Conservation (phyloP, 1,284 basidiomycete genomes). For the Caloboletus inedulis region DNA sequence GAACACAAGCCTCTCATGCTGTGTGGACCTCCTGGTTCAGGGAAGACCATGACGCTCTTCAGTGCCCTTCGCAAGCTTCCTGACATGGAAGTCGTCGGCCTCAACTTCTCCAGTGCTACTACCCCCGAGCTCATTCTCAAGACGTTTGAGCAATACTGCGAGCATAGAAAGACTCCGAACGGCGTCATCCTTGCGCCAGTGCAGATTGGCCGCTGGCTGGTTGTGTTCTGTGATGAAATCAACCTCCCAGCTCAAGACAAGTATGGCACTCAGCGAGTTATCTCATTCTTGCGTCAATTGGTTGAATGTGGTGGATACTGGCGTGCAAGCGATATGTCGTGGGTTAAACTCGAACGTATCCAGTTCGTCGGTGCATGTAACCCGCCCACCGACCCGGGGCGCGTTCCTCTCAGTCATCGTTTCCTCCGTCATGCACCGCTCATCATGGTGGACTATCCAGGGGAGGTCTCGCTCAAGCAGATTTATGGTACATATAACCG, state of each 20-base stretch:
- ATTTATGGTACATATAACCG: conserved; percentile 99
- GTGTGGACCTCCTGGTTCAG: conserved; percentile 97
- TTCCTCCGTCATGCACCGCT: conserved; percentile 98
- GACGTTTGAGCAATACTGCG: conserved; percentile 99
- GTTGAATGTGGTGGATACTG: conserved; percentile 96
- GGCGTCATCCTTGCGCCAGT: conserved; percentile 91
- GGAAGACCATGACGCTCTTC: conserved; percentile 99
- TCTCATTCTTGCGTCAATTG: conserved; percentile 96
- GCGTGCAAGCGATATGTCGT: conserved; percentile 92
- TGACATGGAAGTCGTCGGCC: conserved; percentile 97
- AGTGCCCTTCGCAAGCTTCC: conserved; percentile 96
- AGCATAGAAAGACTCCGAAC: conserved; percentile 97
- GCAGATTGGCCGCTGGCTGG: conserved; percentile 97
- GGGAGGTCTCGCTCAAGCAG: conserved; percentile 94
- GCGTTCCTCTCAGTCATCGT: conserved; percentile 95
- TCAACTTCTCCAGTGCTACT: conserved; percentile 99
- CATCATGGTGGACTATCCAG: conserved; percentile 99
- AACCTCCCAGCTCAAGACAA: conserved; percentile 97
- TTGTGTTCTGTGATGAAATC: conserved; percentile 99
- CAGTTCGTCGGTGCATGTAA: conserved; percentile 99
- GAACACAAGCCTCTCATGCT: conserved; percentile 99
- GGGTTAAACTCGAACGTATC: conserved; percentile 97
- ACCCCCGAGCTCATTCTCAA: conserved; percentile 97
- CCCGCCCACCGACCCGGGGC: conserved; percentile 98
- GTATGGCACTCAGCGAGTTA: conserved; percentile 98